Evolutionary conservation across 2,329 filamentous ascomycete species (phyloP).

Genomic region (Fusarium transvaalense): DNA sequence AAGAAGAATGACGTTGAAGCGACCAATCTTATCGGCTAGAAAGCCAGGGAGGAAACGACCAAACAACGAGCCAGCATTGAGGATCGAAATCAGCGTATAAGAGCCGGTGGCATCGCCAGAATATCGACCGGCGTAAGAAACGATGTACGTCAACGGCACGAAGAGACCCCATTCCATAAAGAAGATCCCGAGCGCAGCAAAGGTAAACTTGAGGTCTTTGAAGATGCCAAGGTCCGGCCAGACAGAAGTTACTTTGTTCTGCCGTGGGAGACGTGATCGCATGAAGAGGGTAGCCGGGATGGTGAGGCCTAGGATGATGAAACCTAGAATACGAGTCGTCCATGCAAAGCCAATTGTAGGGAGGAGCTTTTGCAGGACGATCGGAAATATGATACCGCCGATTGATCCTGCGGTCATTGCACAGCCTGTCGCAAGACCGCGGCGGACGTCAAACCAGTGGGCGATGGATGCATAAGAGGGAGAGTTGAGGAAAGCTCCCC

Average conservation of each 20-base stretch:
- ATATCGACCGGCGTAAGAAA: constrained; percentile 72
- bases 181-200: constrained; percentile 73
- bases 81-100: constrained; percentile 83
- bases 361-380: constrained; percentile 61
- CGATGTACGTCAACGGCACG: constrained; percentile 81
- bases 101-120: constrained; percentile 41
- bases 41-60: constrained; percentile 83
- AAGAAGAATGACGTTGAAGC: constrained; percentile 83
- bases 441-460: constrained; percentile 81
- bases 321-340: constrained; percentile 63
- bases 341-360: constrained; percentile 63
- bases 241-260: constrained; percentile 53
- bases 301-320: constrained; percentile 62
- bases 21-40: constrained; percentile 79
- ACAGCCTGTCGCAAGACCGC: constrained; percentile 84
- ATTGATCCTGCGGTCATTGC: constrained; percentile 79
- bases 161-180: constrained; percentile 79
- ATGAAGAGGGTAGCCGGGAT: constrained; percentile 63
- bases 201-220: constrained; percentile 67
- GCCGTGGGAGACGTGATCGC: constrained; percentile 66
- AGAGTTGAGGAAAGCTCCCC: constrained; percentile 81
- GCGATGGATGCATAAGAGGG: constrained; percentile 80
- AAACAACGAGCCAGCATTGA: constrained; percentile 83
- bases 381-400: constrained; percentile 74
- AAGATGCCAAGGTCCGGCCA: constrained; percentile 74